A percentile compares a stretch with the other conserved stretches of the same genome.
Conservation (phyloP, 495 filamentous ascomycete species). For the Saxophila tyrrhenica region DNA sequence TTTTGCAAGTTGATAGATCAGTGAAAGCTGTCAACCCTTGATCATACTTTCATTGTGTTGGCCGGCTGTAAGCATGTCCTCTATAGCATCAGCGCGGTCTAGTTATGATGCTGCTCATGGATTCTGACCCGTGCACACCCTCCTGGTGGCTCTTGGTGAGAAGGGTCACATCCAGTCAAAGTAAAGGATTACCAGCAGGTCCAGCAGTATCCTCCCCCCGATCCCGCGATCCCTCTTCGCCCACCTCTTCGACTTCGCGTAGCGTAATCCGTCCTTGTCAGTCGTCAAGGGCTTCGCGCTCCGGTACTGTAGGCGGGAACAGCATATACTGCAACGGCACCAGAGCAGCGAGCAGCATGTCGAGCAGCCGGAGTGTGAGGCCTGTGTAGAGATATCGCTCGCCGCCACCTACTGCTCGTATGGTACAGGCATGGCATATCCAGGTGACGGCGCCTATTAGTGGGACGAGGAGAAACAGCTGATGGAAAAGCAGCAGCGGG, state of each 20-base stretch:
- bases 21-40: too few relatives aligned
- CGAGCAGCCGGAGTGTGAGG: neutral
- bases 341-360: neutral
- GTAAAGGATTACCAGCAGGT: neutral
- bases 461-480: neutral
- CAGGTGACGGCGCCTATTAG: neutral
- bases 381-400: neutral
- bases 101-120: too few relatives aligned
- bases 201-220: neutral
- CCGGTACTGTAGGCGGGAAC: neutral
- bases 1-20: neutral
- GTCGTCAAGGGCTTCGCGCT: neutral
- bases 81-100: too few relatives aligned
- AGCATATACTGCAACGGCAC: neutral
- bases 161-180: neutral
- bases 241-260: neutral
- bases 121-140: too few relatives aligned
- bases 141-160: too few relatives aligned
- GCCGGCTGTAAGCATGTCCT: too few relatives aligned
- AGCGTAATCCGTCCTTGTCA: neutral
- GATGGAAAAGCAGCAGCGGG: neutral
- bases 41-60: too few relatives aligned
- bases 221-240: neutral
- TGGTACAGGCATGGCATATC: neutral
- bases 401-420: neutral